Conservation (phyloP, 179 eudicot species). For the Gypsophila paniculata region DNA sequence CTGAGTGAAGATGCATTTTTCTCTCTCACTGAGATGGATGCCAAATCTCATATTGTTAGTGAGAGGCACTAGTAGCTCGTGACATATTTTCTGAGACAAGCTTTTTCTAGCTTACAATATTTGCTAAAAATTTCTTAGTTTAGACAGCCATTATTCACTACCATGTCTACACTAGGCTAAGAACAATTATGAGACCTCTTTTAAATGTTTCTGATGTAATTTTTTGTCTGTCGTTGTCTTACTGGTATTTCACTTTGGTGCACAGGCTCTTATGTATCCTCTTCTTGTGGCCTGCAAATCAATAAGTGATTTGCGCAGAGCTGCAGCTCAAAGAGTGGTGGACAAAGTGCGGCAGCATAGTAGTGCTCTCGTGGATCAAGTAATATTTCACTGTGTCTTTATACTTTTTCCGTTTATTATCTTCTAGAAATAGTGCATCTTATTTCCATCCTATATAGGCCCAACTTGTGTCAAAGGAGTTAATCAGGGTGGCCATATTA, state of each 20-base stretch:
- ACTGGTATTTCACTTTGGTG: slow-evolving; percentile 6
- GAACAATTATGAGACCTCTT: neutral
- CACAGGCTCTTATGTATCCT: slow-evolving; percentile 98
- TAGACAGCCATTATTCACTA: neutral
- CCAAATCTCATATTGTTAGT: neutral
- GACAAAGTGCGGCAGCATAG: slow-evolving; percentile 95
- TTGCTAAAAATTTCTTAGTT: neutral
- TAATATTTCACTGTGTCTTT: slow-evolving; percentile 22
- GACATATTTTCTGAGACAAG: neutral
- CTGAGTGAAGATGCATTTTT: neutral
- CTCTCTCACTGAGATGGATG: neutral
- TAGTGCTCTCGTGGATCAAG: slow-evolving; percentile 92
- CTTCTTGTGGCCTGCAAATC: slow-evolving; percentile 99
- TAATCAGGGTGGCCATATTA: slow-evolving; percentile 92
- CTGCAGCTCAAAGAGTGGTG: slow-evolving; percentile 94
- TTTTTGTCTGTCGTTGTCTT: neutral
- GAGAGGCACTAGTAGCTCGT: neutral
- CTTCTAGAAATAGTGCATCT: neutral
- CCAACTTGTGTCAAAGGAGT: slow-evolving; percentile 92
- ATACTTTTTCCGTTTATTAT: neutral
- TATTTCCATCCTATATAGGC: slow-evolving; percentile 43
- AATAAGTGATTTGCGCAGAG: slow-evolving; percentile 81
- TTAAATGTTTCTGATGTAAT: neutral
- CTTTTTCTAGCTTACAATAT: neutral
- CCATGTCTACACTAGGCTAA: slow-evolving; percentile 8